Percentiles rank a stretch among this genome's conserved stretches.
phyloP scores from a whole-genome alignment of 148 eudicot species.

The Vaccinium myrtillus region DNA sequence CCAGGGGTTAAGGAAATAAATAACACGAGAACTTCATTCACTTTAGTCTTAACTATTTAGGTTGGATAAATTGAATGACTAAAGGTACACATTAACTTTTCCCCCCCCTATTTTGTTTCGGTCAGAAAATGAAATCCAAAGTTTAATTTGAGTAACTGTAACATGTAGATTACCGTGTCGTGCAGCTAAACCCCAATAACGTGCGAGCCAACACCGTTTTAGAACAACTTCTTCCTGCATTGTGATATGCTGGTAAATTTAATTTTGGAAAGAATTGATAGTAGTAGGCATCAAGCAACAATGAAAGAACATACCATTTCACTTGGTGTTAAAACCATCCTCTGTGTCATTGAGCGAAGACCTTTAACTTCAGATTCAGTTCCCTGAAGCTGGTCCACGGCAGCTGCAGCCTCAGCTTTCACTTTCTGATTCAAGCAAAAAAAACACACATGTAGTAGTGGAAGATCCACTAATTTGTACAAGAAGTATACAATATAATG shows the following conservation, averaged over 20 bases:
- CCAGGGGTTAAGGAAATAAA: background rate
- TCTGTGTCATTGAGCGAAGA: conserved; percentile 83
- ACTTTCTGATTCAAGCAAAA: conserved; percentile 49
- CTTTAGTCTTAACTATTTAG: background rate
- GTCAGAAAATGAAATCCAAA: background rate
- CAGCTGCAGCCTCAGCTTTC: conserved; percentile 57
- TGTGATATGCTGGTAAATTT: background rate
- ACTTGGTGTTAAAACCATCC: conserved; percentile 91
- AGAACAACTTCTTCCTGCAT: conserved; percentile 93
- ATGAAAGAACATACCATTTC: conserved; percentile 68
- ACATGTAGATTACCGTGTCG: conserved; percentile 58
- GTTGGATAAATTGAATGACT: background rate
- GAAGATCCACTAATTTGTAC: background rate
- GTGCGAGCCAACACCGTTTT: conserved; percentile 99
- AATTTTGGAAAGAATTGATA: background rate
- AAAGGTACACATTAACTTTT: background rate
- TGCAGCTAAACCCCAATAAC: conserved; percentile 94
- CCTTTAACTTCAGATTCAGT: conserved; percentile 89
- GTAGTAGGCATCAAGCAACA: background rate
- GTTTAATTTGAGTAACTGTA: background rate
- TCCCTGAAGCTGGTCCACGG: conserved; percentile 63
- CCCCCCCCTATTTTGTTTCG: background rate
- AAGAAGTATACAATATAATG: background rate
- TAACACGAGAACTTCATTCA: background rate
- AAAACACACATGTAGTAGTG: conserved; percentile 8